These are phyloP conservation scores for Alternaria atra DNA, from an alignment of 2,329 filamentous ascomycete genomes.

Conservation along the genomic window DNA sequence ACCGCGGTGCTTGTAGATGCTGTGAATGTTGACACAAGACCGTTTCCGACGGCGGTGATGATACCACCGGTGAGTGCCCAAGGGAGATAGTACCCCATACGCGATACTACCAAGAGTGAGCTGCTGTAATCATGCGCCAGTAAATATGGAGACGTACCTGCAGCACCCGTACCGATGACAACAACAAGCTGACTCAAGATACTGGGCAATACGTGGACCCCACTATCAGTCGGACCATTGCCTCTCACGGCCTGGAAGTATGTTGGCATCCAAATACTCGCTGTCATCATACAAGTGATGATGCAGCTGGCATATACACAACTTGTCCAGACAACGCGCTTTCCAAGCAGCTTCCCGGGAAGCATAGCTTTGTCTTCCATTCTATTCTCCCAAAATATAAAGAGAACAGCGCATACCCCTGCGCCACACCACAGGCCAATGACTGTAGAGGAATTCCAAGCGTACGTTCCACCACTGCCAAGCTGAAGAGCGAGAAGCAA, in stretches of 20 bases:
- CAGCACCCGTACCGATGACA: conserved; percentile 29
- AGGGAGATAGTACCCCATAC: conserved; percentile 40
- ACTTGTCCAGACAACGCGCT: conserved; percentile 45
- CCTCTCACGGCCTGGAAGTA: conserved; percentile 55
- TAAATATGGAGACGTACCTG: conserved; percentile 16
- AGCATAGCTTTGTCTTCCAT: conserved; percentile 52
- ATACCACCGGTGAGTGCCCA: conserved; percentile 40
- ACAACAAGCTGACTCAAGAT: conserved; percentile 40
- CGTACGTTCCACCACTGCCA: conserved; percentile 44
- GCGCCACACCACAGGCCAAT: conserved; percentile 50
- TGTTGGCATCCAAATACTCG: conserved; percentile 39
- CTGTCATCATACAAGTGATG: conserved; percentile 21
- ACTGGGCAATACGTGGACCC: conserved; percentile 51
- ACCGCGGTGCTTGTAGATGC: conserved; percentile 38
- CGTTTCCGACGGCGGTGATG: conserved; percentile 52
- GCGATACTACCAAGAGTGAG: conserved; percentile 25
- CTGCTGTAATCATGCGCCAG: neutral
- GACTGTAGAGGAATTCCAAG: conserved; percentile 47
- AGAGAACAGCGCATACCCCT: conserved; percentile 39
- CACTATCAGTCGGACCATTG: conserved; percentile 50
- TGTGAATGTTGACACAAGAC: conserved; percentile 53
- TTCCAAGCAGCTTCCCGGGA: conserved; percentile 45
- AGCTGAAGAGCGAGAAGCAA: conserved; percentile 53
- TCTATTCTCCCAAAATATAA: conserved; percentile 48
- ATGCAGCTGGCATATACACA: conserved; percentile 18